These are phyloP conservation scores for Nicotiana noctiflora DNA, from an alignment of 257 asterid species.

Conservation along the genomic window DNA sequence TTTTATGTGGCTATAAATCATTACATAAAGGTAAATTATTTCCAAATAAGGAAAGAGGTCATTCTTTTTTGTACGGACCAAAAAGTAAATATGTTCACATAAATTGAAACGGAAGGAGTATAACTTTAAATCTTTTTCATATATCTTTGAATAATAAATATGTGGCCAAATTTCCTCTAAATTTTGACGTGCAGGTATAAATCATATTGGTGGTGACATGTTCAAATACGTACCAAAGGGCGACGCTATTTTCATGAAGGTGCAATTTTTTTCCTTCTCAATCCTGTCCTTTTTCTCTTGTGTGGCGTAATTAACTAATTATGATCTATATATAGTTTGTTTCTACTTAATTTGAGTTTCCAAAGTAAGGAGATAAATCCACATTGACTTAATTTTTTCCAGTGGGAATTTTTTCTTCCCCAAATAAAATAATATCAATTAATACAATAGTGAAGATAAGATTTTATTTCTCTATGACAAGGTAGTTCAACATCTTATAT, in stretches of 20 bases:
- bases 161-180: neutral
- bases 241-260: constrained; percentile 24
- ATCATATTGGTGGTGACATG: constrained; percentile 26
- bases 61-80: no score
- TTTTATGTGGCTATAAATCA: no score
- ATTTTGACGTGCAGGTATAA: constrained; percentile 13
- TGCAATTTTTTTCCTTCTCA: neutral
- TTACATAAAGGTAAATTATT: no score
- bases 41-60: no score
- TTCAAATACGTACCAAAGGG: constrained; percentile 22
- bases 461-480: no score
- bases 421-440: neutral
- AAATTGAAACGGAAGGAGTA: no score
- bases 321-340: neutral
- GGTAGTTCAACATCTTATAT: no score
- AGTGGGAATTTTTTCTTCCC: neutral
- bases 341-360: neutral
- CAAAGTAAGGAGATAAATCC: neutral
- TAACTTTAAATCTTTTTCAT: neutral
- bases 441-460: neutral
- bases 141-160: neutral
- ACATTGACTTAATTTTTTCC: neutral
- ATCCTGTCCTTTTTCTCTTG: neutral
- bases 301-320: neutral
- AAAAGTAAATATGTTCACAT: no score